Evolutionary conservation across 345 rosid genomes (phyloP), one percentile per base, ranked within the genome.

Genomic region (Gynandropsis gynandra): DNA sequence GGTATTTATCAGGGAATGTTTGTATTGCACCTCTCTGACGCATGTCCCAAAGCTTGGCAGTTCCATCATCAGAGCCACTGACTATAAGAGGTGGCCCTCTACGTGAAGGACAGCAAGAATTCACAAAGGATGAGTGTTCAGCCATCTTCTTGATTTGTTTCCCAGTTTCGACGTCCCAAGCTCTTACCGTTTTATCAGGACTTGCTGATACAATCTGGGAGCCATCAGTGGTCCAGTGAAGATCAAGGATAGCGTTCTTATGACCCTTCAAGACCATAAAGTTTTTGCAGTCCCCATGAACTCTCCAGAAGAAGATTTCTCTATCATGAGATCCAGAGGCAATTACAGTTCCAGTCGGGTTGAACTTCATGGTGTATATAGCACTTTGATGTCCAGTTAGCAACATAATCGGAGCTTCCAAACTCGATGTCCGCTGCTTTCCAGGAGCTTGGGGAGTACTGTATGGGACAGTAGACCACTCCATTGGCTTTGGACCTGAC

Each of bases 21-120:
- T 87, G 97, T 53, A 92, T 87, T n/a, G 98, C 98, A 66, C 95
- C 97, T 53, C 96, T 72, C 70, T 87, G 98, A 58, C 97, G 84
- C 93, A 92, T 78, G 58, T 92, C 97, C 95, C 98, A 92, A 15
- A 92, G 90, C 66, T 87, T 92, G 17, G 96, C 96, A 54, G 96
- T 90, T 67, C 98, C 98, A 34, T 90, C 95, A 61, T 84, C 96
- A 3, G 98, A 90, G 9, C 98, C 98, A 54, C 96, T 87, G 36
- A 87, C 83, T 62, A 90, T 76, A 4, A 92, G 88, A 1, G 90
- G 97, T 7, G 90, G 88, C 41, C 98, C 97, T 70, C 97, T 75
- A 45, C 94, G 74, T 0, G 97, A 79, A 47, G 90, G 81, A 60
- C 95, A 92, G 62, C 98, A 92, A 1, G 97, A 79, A 59, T 92